Evolutionary conservation across 2,329 filamentous ascomycete species (phyloP).

Genomic region (Colletotrichum kahawae): DNA sequence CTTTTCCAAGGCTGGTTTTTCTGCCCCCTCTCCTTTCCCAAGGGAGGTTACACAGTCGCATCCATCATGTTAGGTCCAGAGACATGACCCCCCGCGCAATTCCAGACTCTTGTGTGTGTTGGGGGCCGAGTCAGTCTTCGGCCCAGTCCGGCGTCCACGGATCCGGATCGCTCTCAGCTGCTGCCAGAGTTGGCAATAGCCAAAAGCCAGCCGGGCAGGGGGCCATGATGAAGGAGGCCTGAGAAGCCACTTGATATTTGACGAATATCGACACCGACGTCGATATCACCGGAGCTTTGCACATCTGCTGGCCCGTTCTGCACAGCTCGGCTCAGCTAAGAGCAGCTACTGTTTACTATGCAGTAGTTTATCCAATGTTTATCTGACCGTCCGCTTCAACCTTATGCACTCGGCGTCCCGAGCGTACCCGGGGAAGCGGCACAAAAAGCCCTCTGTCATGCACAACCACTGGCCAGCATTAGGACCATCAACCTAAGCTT

Average conservation of each 20-base stretch:
- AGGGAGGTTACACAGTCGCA: not conserved
- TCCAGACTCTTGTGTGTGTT: not conserved
- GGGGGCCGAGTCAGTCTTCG: slow-evolving; percentile 9
- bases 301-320: not conserved
- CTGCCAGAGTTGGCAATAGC: not conserved
- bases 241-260: not conserved
- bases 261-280: not conserved
- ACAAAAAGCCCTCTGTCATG: slow-evolving; percentile 12
- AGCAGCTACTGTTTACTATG: not conserved
- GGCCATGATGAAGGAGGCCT: not conserved
- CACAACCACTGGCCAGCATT: not conserved
- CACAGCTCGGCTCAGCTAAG: not conserved
- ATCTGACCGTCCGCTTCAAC: slow-evolving; percentile 15
- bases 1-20: not conserved
- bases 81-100: not conserved
- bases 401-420: slow-evolving; percentile 4
- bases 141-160: not conserved
- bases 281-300: not conserved
- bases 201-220: not conserved
- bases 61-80: not conserved
- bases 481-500: not conserved
- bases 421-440: slow-evolving; percentile 9
- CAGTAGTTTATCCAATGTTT: slow-evolving; percentile 5
- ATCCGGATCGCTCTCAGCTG: not conserved
- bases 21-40: not conserved